Evolutionary conservation across 1,284 basidiomycete species (phyloP), one percentile per base, ranked within the genome.

Genomic region (Sporisorium exsertum): DNA sequence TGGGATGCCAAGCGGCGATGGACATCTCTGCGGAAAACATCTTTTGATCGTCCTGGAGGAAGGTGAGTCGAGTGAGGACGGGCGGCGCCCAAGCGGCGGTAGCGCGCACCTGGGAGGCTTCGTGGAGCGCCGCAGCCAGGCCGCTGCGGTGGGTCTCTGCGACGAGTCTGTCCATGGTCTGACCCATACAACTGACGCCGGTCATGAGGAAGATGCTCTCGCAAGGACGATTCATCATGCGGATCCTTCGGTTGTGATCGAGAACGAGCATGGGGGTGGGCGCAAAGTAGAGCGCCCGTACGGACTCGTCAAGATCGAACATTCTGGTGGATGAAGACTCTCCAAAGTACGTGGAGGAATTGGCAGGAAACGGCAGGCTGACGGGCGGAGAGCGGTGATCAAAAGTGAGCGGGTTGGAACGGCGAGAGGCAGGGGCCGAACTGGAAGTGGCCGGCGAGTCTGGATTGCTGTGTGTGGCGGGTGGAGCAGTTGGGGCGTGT

Each of bases 291-390:
- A 83, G 66, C 47, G 81, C 81, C 46, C 80, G 64, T 20, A 83
- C 71, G 33, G 80, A 78, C 63, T 83, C 81, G 53, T 83, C 81
- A n/a, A 81, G 72, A 51, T 81, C 80, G n/a, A 82, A 78, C 81
- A 82, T 82, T 7, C 37, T 73, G 57, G 55, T 60, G 43, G 66
- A 75, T 5, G 72, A 69, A 22, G 55, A 50, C 12, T 55, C 50
- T 57, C 54, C 35, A 32, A 61, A 75, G 45, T 70, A 67, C 35
- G 72, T 63, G 3, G 66, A 52, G 5, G 65, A 58, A 33, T 62
- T 61, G 42, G 47, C 22, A 10, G 71, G 61, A 46, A 73, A 73
- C 16, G 71, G 71, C 3, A 68, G 58, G 52, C 52, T 62, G 26
- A 26, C 62, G 6, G 65, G 58, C 9, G 66, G 55, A 13, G 63